Base-by-base conservation (phyloP, 2,329 filamentous ascomycete species). In the Cytospora chrysosperma region DNA sequence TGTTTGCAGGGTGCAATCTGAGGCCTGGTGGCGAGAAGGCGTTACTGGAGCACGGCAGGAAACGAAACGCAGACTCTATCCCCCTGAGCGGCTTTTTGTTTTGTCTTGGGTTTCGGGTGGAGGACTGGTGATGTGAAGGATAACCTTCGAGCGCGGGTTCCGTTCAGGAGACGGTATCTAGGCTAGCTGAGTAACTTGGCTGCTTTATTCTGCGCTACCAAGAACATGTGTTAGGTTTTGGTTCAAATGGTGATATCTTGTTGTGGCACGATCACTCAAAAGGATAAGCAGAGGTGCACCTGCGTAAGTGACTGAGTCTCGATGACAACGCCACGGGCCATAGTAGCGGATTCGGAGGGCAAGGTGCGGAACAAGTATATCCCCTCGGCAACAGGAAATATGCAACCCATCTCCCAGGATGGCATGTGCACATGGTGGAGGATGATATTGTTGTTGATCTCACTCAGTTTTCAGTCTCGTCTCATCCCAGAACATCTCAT, bases 141-240 rank as follows among this genome's bases (percentile, higher is more conserved):
- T 13, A 9, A 24, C 43, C 6, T 24, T 21, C n/a, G 13, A 21
- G n/a, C n/a, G 43, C n/a, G n/a, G 10, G 4, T 19, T 32, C 50
- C 47, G 58, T 55, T 34, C 19, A 47, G 37, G 37, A 49, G 58
- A 61, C 27, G 9, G 47, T 40, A 34, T 55, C 27, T 61, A 34
- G 32, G 58, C 58, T 61, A 49, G 58, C 58, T 55, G 21, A 61
- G 30, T 49, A 32, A 51, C 27, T 19, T 49, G 51, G 47, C 37
- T 52, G 27, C 37, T 61, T 49, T 34, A 32, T 52, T 49, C 40
- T 61, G 51, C 51, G 7, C 43, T 19, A 61, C n/a, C 6, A 4
- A 10, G 17, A n/a, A 27, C 4, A 19, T n/a, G 19, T 32, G 12
- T 32, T 1, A 26, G 21, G 27, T n/a, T 15, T 1, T 2, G 19